Base-by-base conservation (phyloP, 2,329 filamentous ascomycete species). In the Rhynchosporium agropyri region DNA sequence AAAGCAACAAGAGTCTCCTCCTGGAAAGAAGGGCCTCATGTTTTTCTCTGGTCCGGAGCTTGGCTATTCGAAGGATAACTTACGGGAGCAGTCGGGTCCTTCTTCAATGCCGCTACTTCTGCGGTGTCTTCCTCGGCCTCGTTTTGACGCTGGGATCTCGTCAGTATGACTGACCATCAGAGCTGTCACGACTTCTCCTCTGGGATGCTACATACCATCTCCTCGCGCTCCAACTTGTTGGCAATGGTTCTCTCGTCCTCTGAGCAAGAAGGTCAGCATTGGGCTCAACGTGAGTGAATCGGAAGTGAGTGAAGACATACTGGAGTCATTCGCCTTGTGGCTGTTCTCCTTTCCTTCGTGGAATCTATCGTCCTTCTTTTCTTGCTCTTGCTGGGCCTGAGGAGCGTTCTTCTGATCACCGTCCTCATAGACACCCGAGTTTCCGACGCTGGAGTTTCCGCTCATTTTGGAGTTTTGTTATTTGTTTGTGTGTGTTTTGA, bases 241-340 rank as follows among this genome's bases (percentile, higher is more conserved):
- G 85, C 85, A 59, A 91, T 90, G 49, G 86, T 81, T 72, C 88
- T 83, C 76, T 90, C 79, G 70, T 91, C 88, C 83, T 91, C 87
- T 86, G 67, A 58, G 38, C 28, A 63, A 63, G 74, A 68, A 9
- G 26, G 51, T 67, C 40, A 70, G 63, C n/a, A 20, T 20, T n/a
- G 10, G 26, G 43, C 5, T 26, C 43, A 46, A 20, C 7, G 5
- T 10, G 5, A 6, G 6, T 6, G 6, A 36, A n/a, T 7, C 5
- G 4, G 43, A 20, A n/a, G 4, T 20, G 2, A 6, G n/a, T 9
- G n/a, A 29, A 12, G 15, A 13, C 83, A 65, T 83, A 92, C 90
- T 94, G 56, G 90, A 85, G 74, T 95, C 90, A 61, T 83, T 82
- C 66, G 82, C 80, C 65, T 81, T 76, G 77, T 96, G 91, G 58